Base-by-base conservation (phyloP, 768 basidiomycete genomes). In the Gymnopilus dilepis region DNA sequence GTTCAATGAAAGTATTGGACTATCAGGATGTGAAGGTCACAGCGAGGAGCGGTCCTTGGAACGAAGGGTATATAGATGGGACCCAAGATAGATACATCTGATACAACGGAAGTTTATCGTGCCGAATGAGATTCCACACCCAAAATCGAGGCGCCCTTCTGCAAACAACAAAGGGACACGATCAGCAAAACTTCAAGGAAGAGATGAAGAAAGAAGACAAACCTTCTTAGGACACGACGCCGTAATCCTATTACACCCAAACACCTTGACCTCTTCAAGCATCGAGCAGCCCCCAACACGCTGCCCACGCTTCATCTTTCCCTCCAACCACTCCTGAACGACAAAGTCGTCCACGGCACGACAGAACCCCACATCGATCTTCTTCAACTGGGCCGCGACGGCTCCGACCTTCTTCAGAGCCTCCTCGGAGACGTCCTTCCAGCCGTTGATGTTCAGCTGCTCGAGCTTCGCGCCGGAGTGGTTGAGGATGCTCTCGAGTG, bases 321-420 rank as follows among this genome's bases (percentile, higher is more conserved):
- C 77, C 43, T 80, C 79, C 64, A 95, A 68, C 65, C 95, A 76
- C 13, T 77, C 83, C 73, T 92, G 89, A 63, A 98, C 76, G 3
- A 90, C 80, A 69, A 91, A 95, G 73, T 99, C 91, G 60, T 95
- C 90, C 40, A 92, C 81, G 21, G 84, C 82, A 50, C 96, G 78
- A 67, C 95, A 95, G 85, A 91, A 99, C 1, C 95, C 90, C 2
- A 95, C 74, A 69, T 99, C 92, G 40, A 98, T 63, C 69, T 77
- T 81, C 66, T 71, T 75, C 70, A 97, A 63, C 34, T 80, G 75
- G 2, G 65, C 69, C 15, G 70, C 74, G 13, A 67, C 58, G 73
- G 78, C 9, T 37, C 72, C 77, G 24, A 83, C 68, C 59, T 59
- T 60, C 30, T 64, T 67, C 54, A 84, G 54, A 21, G 76, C 74